Percentiles rank a stretch among this genome's conserved stretches.
These are phyloP conservation scores for Cladobotryum mycophilum DNA, from an alignment of 2,329 filamentous ascomycete genomes.

Conservation along the genomic window DNA sequence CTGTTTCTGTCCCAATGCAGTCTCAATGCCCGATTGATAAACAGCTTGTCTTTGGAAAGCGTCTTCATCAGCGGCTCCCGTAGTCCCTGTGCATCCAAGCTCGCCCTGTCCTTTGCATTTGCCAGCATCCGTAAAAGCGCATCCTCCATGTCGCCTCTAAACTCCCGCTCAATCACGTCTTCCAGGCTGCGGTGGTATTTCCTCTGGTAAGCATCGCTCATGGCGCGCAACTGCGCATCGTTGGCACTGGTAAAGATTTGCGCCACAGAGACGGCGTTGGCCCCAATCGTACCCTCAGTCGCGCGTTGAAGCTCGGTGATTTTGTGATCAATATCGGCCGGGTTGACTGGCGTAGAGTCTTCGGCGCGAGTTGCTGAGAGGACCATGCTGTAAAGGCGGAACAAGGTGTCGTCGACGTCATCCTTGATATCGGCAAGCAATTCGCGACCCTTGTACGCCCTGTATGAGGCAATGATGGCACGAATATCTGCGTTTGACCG, in stretches of 20 bases:
- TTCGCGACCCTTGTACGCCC: slow-evolving; percentile 21
- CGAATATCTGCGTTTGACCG: slow-evolving; percentile 31
- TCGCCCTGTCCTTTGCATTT: slow-evolving; percentile 19
- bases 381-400: slow-evolving; percentile 29
- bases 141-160: slow-evolving; percentile 27
- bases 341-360: slow-evolving; percentile 19
- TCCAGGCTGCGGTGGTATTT: slow-evolving; percentile 26
- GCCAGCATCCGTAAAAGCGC: slow-evolving; percentile 25
- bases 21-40: slow-evolving; percentile 3
- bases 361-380: slow-evolving; percentile 24
- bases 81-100: slow-evolving; percentile 21
- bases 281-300: slow-evolving; percentile 26
- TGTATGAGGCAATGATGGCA: slow-evolving; percentile 27
- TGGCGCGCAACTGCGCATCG: slow-evolving; percentile 24
- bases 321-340: slow-evolving; percentile 27
- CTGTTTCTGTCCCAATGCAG: slow-evolving; percentile 22
- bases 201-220: slow-evolving; percentile 22
- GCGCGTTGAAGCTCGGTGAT: slow-evolving; percentile 26
- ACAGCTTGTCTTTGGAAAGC: slow-evolving; percentile 13
- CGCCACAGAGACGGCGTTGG: slow-evolving; percentile 22
- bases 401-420: slow-evolving; percentile 24
- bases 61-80: slow-evolving; percentile 20
- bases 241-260: slow-evolving; percentile 28
- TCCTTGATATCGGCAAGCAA: slow-evolving; percentile 25
- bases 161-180: slow-evolving; percentile 1